These are phyloP conservation scores for Mallotus nudiflorus DNA, from an alignment of 345 rosid species.

Conservation along the genomic window DNA sequence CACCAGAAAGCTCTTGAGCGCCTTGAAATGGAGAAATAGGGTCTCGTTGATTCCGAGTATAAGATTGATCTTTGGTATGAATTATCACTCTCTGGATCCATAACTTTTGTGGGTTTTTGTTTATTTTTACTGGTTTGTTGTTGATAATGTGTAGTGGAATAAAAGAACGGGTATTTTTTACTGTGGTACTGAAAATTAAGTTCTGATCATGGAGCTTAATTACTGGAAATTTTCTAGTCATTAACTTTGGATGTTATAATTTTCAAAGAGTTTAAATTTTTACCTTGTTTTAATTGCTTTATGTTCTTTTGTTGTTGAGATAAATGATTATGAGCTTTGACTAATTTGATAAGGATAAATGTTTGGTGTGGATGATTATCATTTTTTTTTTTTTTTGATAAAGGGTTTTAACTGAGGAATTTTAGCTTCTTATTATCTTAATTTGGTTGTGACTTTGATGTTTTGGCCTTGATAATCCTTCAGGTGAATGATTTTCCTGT, in stretches of 20 bases:
- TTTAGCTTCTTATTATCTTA: not conserved
- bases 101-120: not conserved
- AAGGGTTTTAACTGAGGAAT: not conserved
- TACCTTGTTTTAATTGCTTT: constrained; percentile 5
- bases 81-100: not conserved
- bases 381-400: no score
- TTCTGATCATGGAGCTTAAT: constrained; percentile 12
- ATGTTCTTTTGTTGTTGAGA: not conserved
- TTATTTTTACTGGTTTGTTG: not conserved
- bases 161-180: constrained; percentile 13
- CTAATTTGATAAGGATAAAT: not conserved
- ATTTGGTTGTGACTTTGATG: constrained; percentile 2
- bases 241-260: constrained; percentile 12
- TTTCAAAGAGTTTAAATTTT: not conserved
- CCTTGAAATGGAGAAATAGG: constrained; percentile 64
- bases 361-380: not conserved
- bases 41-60: constrained; percentile 18
- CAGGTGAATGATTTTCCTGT: not conserved
- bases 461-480: not conserved
- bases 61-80: not conserved
- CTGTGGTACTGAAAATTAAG: not conserved
- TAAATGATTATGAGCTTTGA: not conserved
- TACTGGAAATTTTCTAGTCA: not conserved
- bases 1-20: constrained; percentile 94
- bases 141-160: constrained; percentile 11